Base-by-base conservation (phyloP, 768 basidiomycete genomes). In the Trametes meyenii region DNA sequence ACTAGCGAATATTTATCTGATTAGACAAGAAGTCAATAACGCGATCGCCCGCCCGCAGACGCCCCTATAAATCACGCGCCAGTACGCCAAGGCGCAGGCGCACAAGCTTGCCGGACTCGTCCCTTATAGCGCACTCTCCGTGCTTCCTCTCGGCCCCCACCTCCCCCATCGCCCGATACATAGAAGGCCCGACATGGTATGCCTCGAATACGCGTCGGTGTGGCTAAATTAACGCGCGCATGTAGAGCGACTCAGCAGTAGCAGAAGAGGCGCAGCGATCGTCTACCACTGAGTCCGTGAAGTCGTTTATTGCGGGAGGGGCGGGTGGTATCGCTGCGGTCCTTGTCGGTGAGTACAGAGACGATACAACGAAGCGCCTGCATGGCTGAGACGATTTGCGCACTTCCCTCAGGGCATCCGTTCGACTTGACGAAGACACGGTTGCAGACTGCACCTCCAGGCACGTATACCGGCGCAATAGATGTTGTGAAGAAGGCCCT, bases 351-450 rank as follows among this genome's bases (percentile, higher is more conserved):
- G 60, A 69, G 92, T 81, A 3, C 19, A 11, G 12, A 16, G 6
- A 11, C n/a, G 3, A 4, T 16, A 38, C 23, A 4, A 13, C 6
- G 56, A 16, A 17, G 19, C 17, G 12, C 21, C 21, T 10, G 24
- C 5, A 38, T 49, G 0, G 39, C 43, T 62, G 50, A 17, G 50
- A 8, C 10, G 44, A 19, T 29, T 26, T 19, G 16, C 38, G 36
- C 21, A 7, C 5, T 24, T 24, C 13, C 13, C 11, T 11, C 42
- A 93, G 96, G 97, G 1, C 97, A 99, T 71, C 97, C 97, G 10
- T 99, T 98, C 73, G 97, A 99, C 77, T 78, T 98, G 70, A 97
- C 93, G 60, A 96, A 96, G 78, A 94, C 92, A n/a, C 84, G 96
- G 45, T 75, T 99, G 62, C 97, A 99, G 76, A 98, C 97, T 5